These are phyloP conservation scores for Metschnikowia rubicola DNA, from an alignment of 805 yeast genomes.

Conservation along the genomic window DNA sequence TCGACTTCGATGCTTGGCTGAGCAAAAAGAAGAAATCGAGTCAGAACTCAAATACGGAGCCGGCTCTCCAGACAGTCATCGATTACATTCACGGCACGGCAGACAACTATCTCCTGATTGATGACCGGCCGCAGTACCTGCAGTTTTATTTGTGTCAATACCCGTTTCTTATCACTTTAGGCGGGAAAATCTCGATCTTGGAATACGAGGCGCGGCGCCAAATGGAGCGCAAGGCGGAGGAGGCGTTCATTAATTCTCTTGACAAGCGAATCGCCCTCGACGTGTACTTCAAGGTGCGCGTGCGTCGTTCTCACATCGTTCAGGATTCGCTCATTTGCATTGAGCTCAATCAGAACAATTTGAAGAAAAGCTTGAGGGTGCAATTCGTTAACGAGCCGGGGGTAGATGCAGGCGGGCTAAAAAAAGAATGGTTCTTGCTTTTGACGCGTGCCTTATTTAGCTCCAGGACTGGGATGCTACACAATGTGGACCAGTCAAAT, in stretches of 20 bases:
- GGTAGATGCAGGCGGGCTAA: conserved; percentile 90
- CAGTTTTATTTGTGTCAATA: conserved; percentile 70
- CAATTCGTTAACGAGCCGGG: conserved; percentile 90
- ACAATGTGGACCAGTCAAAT: conserved; percentile 63
- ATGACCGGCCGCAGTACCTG: conserved; percentile 18
- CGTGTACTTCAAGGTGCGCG: conserved; percentile 63
- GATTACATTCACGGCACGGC: conserved; percentile 47
- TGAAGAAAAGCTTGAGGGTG: conserved; percentile 71
- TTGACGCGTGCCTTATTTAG: conserved; percentile 67
- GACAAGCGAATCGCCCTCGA: conserved; percentile 60
- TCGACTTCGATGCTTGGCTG: conserved; percentile 82
- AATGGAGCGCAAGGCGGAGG: conserved; percentile 86
- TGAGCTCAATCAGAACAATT: conserved; percentile 51
- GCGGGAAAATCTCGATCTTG: conserved; percentile 74
- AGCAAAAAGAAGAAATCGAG: conserved; percentile 24
- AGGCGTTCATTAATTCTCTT: conserved; percentile 75
- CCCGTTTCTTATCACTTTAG: conserved; percentile 79
- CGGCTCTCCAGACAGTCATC: conserved; percentile 40
- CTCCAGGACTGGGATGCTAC: conserved; percentile 65
- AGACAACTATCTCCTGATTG: conserved; percentile 7
- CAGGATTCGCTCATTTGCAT: conserved; percentile 71
- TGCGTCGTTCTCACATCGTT: conserved; percentile 64
- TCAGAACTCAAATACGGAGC: conserved; percentile 10
- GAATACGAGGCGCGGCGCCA: conserved; percentile 77
- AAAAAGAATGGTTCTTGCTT: conserved; percentile 89